These are phyloP conservation scores for Fraxinus ornus DNA, from an alignment of 305 asterid genomes.

Conservation along the genomic window DNA sequence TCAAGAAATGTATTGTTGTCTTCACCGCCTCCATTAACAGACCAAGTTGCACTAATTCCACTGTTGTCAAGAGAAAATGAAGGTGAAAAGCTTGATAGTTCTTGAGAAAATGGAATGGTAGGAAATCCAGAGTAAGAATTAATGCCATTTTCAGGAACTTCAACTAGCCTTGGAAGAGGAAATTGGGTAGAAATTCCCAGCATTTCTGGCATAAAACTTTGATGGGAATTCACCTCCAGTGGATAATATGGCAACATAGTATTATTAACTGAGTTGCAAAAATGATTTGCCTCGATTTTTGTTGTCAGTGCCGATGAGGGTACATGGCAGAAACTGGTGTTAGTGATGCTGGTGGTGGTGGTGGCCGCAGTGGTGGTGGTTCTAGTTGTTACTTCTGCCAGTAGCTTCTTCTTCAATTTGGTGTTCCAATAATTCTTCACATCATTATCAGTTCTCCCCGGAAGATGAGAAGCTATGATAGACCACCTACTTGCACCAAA, in stretches of 20 bases:
- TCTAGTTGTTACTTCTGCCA: background rate
- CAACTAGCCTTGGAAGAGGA: conserved; percentile 31
- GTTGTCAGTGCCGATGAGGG: background rate
- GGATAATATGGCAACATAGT: conserved; percentile 17
- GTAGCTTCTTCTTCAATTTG: conserved; percentile 55
- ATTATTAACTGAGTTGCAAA: conserved; percentile 5
- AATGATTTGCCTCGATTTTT: background rate
- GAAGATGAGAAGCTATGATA: conserved; percentile 60
- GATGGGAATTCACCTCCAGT: conserved; percentile 2
- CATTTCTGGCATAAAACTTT: conserved; percentile 15
- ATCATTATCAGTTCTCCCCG: conserved; percentile 71
- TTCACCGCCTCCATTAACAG: conserved; percentile 14
- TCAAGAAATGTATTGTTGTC: conserved; percentile 24
- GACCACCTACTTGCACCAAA: conserved; percentile 52
- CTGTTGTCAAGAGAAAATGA: conserved; percentile 26
- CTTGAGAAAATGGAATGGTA: conserved; percentile 17
- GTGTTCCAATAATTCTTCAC: conserved; percentile 81
- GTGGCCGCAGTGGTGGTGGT: background rate
- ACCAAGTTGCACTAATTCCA: conserved; percentile 20
- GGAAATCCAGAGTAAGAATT: background rate
- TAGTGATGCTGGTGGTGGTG: background rate
- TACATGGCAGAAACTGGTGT: conserved; percentile 1
- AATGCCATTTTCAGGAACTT: conserved; percentile 29
- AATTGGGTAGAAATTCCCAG: conserved; percentile 3
- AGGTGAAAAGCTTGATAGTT: conserved; percentile 24